Base-by-base conservation (phyloP, 768 basidiomycete genomes). In the Xanthoconium purpureum region DNA sequence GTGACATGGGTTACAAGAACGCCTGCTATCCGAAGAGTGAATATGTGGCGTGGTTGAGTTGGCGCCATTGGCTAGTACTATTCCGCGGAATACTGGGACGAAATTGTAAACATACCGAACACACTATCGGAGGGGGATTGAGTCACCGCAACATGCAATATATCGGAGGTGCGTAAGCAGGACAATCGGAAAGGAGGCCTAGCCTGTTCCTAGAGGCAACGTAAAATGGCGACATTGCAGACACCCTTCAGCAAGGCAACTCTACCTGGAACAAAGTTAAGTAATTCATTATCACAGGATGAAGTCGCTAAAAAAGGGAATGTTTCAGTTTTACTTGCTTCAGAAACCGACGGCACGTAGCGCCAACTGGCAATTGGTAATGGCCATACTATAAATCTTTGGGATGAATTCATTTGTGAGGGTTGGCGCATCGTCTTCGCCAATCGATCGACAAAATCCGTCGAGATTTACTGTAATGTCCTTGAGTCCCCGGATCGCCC, bases 391-490 rank as follows among this genome's bases (percentile, higher is more conserved):
- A 46, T 57, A 48, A 47, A 38, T 47, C 38, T 14, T 2, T 52
- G 12, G 50, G 30, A 56, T 56, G 57, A 50, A 35, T 63, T 68
- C 63, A 66, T 66, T 58, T 50, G 38, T 32, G 49, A 56, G 52
- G 50, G 48, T 50, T 46, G 24, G 35, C 32, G 38, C 36, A 50
- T 52, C 42, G 47, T 47, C 55, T 61, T 59, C 42, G 56, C 39
- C 45, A 32, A 54, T 50, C 24, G 65, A 69, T 69, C 53, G 63
- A 66, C 44, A 56, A 36, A 24, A 55, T 56, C 14, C 35, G 56
- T 59, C 66, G 36, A 66, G 67, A 67, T 69, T 52, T 51, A 50
- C 55, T 37, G 28, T 43, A 29, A 39, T 30, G 29, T 54, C 42
- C 44, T 64, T 30, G 32, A 46, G 50, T 24, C 57, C 55, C 54